These are phyloP conservation scores for Jacaranda copaia DNA, from an alignment of 257 asterid genomes.

Conservation along the genomic window DNA sequence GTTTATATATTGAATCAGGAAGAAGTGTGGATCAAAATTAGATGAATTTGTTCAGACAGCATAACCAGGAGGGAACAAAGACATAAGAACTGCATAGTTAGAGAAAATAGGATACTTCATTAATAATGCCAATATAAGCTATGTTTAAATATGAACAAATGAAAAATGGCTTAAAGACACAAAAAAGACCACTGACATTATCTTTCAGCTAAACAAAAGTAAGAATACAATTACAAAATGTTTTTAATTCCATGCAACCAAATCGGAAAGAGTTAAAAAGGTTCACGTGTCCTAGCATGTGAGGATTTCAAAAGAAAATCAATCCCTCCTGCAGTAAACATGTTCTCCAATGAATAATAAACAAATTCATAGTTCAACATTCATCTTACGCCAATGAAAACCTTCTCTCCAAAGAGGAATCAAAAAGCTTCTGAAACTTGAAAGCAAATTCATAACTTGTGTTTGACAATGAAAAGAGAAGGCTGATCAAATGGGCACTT, in stretches of 20 bases:
- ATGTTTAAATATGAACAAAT: slow-evolving; percentile 1
- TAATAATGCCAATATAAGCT: neutral
- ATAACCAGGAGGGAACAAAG: slow-evolving; percentile 1
- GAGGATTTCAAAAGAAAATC: neutral
- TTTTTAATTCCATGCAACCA: neutral
- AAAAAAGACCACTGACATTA: neutral
- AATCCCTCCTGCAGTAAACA: neutral
- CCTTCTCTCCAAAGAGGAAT: neutral
- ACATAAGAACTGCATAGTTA: neutral
- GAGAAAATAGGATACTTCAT: neutral
- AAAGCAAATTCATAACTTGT: neutral
- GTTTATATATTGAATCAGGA: neutral
- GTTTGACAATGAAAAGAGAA: neutral
- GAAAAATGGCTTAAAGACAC: neutral
- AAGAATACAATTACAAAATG: neutral
- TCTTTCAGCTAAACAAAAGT: neutral
- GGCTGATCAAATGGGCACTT: too few relatives aligned
- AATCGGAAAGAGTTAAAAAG: neutral
- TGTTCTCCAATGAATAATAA: neutral
- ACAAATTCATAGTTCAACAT: slow-evolving; percentile 5
- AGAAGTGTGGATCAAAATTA: neutral
- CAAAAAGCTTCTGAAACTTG: neutral
- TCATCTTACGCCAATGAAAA: neutral
- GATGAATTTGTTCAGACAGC: neutral
- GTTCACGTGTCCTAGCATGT: neutral